These are phyloP conservation scores for Volvariella volvacea DNA, from an alignment of 1,284 basidiomycete species.

Conservation along the genomic window DNA sequence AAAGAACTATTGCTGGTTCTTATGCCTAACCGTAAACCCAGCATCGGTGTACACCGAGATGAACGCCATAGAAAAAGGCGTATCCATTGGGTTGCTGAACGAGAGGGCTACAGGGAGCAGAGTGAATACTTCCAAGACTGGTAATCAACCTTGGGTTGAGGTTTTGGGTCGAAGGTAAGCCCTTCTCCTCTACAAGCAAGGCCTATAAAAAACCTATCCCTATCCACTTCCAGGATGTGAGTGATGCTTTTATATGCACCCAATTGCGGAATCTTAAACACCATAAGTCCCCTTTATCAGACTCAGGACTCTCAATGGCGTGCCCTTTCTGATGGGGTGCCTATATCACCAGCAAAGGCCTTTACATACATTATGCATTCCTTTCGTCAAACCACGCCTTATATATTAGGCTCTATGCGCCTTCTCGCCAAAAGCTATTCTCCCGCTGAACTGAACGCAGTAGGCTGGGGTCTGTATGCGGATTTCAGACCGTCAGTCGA, in stretches of 20 bases:
- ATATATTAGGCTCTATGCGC: conserved; percentile 75
- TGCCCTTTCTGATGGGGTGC: conserved; percentile 69
- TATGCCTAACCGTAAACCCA: conserved; percentile 24
- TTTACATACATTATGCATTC: conserved; percentile 80
- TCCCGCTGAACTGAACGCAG: conserved; percentile 58
- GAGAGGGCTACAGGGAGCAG: conserved; percentile 43
- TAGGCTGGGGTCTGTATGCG: conserved; percentile 70
- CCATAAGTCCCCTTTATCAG: conserved; percentile 71
- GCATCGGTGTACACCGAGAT: conserved; percentile 91
- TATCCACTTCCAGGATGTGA: conserved; percentile 39
- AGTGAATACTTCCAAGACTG: conserved; percentile 46
- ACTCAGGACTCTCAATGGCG: conserved; percentile 71
- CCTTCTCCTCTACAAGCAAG: conserved; percentile 1
- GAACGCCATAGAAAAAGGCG: conserved; percentile 80
- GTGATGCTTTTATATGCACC: conserved; percentile 14
- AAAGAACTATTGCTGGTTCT: too few species aligned
- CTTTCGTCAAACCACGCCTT: conserved; percentile 69
- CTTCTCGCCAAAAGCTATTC: conserved; percentile 68
- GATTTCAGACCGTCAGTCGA: conserved; percentile 68
- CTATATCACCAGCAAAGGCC: conserved; percentile 67
- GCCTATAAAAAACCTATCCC: conserved; percentile 1
- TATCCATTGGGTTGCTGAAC: conserved; percentile 71
- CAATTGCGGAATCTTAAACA: conserved; percentile 1
- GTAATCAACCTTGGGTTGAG: conserved; percentile 88
- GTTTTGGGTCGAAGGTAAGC: conserved; percentile 81